Percentiles rank a stretch among this genome's conserved stretches.
Conservation (phyloP, 2,329 filamentous ascomycete genomes). For the Pyrenophora teres region DNA sequence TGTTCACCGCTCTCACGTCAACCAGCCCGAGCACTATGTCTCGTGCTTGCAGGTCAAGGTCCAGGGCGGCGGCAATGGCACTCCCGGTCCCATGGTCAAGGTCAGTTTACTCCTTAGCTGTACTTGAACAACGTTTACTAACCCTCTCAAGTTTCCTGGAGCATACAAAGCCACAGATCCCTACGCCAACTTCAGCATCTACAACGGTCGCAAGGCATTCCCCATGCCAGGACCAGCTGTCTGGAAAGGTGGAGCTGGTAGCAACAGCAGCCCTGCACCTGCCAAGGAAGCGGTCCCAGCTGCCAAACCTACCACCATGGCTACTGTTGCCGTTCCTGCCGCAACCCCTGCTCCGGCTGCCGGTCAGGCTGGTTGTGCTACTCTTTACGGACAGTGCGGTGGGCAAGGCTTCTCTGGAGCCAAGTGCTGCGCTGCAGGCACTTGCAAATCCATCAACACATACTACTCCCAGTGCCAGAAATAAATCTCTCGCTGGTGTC, state of each 20-base stretch:
- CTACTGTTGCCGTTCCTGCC: slow-evolving; percentile 7
- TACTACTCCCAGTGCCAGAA: slow-evolving; percentile 26
- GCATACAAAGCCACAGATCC: slow-evolving; percentile 33
- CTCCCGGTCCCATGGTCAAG: slow-evolving; percentile 43
- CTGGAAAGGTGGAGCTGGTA: slow-evolving; percentile 17
- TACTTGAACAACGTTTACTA: not conserved
- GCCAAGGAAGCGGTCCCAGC: slow-evolving; percentile 12
- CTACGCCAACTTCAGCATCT: slow-evolving; percentile 36
- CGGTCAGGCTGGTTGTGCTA: slow-evolving; percentile 11
- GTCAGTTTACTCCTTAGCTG: too few relatives aligned
- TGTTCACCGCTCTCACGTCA: slow-evolving; percentile 31
- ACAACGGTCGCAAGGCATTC: slow-evolving; percentile 26
- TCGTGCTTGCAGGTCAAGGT: slow-evolving; percentile 52
- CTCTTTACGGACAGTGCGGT: slow-evolving; percentile 22
- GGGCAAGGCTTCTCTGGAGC: slow-evolving; percentile 20
- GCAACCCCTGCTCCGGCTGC: slow-evolving; percentile 6
- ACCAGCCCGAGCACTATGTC: slow-evolving; percentile 51
- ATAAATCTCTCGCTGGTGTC: not conserved
- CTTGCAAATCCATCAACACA: slow-evolving; percentile 23
- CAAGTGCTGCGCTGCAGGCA: slow-evolving; percentile 20
- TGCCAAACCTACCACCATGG: slow-evolving; percentile 9
- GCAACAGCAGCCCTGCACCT: slow-evolving; percentile 9
- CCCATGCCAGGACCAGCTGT: slow-evolving; percentile 21
- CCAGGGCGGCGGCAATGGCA: slow-evolving; percentile 39
- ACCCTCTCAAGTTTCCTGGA: slow-evolving; percentile 30